A percentile compares a stretch with the other conserved stretches of the same genome.
Evolutionary conservation across 2,329 filamentous ascomycete species (phyloP).

Genomic region (Rhinocladiella similis): DNA sequence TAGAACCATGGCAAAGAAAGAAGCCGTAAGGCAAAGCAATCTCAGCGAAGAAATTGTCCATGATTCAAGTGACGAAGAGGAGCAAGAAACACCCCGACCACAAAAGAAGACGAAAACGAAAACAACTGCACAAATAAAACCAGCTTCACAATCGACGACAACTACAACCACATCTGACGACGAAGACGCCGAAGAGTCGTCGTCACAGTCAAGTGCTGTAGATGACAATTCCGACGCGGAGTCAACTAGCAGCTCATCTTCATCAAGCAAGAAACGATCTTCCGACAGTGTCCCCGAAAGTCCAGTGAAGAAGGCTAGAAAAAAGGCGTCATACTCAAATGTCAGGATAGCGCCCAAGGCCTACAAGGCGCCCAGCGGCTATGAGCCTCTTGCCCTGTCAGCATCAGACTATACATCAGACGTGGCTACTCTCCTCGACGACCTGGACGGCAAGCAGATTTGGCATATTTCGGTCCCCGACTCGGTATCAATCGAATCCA

Average conservation of each 20-base stretch:
- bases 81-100: slow-evolving; percentile 2
- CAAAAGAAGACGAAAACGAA: neutral
- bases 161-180: neutral
- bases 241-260: slow-evolving; percentile 8
- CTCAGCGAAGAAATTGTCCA: slow-evolving; percentile 23
- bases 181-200: too few species aligned
- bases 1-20: slow-evolving; percentile 9
- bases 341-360: slow-evolving; percentile 33
- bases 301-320: slow-evolving; percentile 5
- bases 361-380: slow-evolving; percentile 46
- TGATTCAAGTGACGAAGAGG: slow-evolving; percentile 25
- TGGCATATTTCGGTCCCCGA: slow-evolving; percentile 50
- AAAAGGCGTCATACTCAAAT: slow-evolving; percentile 2
- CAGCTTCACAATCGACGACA: slow-evolving; percentile 4
- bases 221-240: slow-evolving; percentile 6
- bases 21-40: slow-evolving; percentile 2
- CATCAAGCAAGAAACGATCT: slow-evolving; percentile 14
- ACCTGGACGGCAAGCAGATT: slow-evolving; percentile 45
- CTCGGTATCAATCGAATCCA: slow-evolving; percentile 43
- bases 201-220: neutral
- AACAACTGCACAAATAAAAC: neutral
- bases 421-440: slow-evolving; percentile 13
- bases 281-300: slow-evolving; percentile 1
- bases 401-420: slow-evolving; percentile 18
- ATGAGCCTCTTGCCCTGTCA: slow-evolving; percentile 34